Conservation (phyloP, 257 asterid species). For the Solanum habrochaites region DNA sequence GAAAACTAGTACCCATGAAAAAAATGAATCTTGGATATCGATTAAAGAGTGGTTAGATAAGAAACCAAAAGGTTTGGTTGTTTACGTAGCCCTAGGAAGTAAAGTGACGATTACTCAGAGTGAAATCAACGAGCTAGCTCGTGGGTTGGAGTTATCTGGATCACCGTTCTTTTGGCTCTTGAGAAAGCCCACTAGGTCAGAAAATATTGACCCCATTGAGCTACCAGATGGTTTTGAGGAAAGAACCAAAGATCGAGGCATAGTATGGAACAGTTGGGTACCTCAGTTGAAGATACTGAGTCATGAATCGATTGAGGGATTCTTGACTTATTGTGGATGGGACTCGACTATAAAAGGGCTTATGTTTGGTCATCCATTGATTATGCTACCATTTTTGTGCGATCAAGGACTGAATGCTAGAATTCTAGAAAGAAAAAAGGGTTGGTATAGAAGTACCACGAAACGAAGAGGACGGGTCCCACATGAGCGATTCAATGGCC, state of each 20-base stretch:
- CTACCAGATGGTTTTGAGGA: slow-evolving; percentile 27
- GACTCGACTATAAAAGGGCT: slow-evolving; percentile 29
- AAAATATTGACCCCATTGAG: neutral
- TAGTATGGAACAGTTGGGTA: slow-evolving; percentile 40
- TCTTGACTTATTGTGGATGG: slow-evolving; percentile 45
- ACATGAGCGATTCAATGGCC: slow-evolving; percentile 15
- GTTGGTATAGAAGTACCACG: no score
- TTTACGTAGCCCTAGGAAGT: slow-evolving; percentile 35
- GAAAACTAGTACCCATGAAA: neutral
- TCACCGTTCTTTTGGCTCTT: slow-evolving; percentile 33
- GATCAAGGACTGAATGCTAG: slow-evolving; percentile 9
- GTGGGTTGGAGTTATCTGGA: slow-evolving; percentile 27
- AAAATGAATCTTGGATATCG: slow-evolving; percentile 3
- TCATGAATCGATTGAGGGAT: slow-evolving; percentile 36
- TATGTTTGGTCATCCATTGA: slow-evolving; percentile 12
- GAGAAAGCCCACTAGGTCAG: slow-evolving; percentile 4
- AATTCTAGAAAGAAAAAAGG: neutral
- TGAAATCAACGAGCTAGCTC: slow-evolving; percentile 26
- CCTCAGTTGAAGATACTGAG: slow-evolving; percentile 36
- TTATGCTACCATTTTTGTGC: slow-evolving; percentile 17
- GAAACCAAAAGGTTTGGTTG: neutral
- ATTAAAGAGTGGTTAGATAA: slow-evolving; percentile 20
- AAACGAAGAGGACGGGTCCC: slow-evolving; percentile 15
- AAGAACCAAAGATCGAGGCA: slow-evolving; percentile 19
- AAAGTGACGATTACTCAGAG: slow-evolving; percentile 18